phyloP scores from a whole-genome alignment of 1,284 basidiomycete species.

The Leccinum fuscescens region DNA sequence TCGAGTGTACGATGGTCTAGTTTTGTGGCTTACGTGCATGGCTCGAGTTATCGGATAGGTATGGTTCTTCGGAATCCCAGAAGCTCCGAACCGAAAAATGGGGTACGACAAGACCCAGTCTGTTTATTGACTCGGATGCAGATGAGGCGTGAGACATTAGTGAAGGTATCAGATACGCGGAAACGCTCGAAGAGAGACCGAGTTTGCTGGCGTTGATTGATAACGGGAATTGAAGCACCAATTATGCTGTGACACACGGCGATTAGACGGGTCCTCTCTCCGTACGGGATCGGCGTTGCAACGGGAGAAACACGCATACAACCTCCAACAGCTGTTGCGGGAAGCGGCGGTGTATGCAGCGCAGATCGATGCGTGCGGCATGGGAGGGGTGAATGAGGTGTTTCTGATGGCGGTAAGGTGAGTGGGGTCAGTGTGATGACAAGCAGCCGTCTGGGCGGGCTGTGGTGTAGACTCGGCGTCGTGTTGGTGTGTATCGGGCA shows the following conservation, averaged over 20 bases:
- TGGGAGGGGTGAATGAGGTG: slow-evolving; percentile 60
- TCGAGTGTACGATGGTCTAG: slow-evolving; percentile 68
- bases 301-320: slow-evolving; percentile 94
- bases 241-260: slow-evolving; percentile 87
- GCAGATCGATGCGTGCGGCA: slow-evolving; percentile 91
- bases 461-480: slow-evolving; percentile 63
- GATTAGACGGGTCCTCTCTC: slow-evolving; percentile 75
- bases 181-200: slow-evolving; percentile 77
- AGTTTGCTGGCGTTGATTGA: slow-evolving; percentile 32
- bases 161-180: slow-evolving; percentile 81
- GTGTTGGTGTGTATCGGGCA: slow-evolving; percentile 91
- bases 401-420: slow-evolving; percentile 90
- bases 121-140: slow-evolving; percentile 83
- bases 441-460: not conserved
- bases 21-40: slow-evolving; percentile 85
- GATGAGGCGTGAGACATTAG: slow-evolving; percentile 96
- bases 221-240: slow-evolving; percentile 77
- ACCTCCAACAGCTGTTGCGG: slow-evolving; percentile 94
- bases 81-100: slow-evolving; percentile 68
- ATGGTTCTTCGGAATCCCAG: slow-evolving; percentile 59
- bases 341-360: slow-evolving; percentile 83
- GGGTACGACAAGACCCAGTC: slow-evolving; percentile 84
- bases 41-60: slow-evolving; percentile 48
- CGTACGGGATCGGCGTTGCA: slow-evolving; percentile 85
- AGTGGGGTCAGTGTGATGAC: slow-evolving; percentile 22